Evolutionary conservation across 805 yeast species (phyloP), one percentile per base, ranked within the genome.

Genomic region (Lipomyces mesembrius): DNA sequence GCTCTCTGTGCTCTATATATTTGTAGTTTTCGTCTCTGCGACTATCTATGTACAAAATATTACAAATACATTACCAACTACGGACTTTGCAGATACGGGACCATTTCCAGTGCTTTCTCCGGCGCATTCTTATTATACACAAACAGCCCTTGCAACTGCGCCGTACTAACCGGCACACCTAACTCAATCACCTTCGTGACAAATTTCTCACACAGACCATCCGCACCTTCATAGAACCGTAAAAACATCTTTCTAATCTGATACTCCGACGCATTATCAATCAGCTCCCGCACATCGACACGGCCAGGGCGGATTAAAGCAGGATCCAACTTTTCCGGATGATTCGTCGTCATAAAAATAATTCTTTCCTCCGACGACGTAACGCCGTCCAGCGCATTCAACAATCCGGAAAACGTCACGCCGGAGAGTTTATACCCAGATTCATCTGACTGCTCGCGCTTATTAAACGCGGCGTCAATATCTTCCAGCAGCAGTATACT

Each of bases 331-430:
- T 86, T 86, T 70, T 95, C 98, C 0, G 98, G 97, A 75, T 95
- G 99, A 78, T 95, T 95, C 25, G 99, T 94, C 25, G 99, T 95
- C 99, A 95, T 95, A 78, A 95, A 95, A 0, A 98, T 94, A 43
- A 95, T 83, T 57, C 97, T 89, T 75, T 95, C 98, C 75, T 95
- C 99, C 1, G 98, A 97, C 35, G 97, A 91, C 2, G 98, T 95
- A 20, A 95, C 98, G 58, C 99, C 99, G 77, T 95, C 99, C 59
- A 95, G 81, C 0, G 99, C 97, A 76, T 95, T 95, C 67, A 95
- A 80, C 57, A 95, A 81, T 0, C 99, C 99, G 64, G 97, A 91
- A 75, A 95, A 95, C 2, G 99, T 95, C 14, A 95, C 98, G 22
- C 97, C 97, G 0, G 96, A 87, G 29, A 83, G 82, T 17, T 62